Base-by-base conservation (phyloP, 371 early-diverging fungal species). In the Thermomucor indicae-seudaticae region DNA sequence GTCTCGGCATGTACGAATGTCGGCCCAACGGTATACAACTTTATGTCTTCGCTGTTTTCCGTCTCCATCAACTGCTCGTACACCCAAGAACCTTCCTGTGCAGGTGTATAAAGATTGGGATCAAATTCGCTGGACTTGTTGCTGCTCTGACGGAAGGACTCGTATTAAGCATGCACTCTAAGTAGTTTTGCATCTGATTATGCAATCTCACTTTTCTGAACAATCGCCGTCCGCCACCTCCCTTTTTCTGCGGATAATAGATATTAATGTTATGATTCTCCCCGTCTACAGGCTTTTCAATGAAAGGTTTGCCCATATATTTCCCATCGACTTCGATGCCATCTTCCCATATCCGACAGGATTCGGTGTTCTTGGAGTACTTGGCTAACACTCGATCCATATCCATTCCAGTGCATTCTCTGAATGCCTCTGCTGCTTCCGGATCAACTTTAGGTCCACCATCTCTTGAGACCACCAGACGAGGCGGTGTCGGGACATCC, bases 241-340 rank as follows among this genome's bases (percentile, higher is more conserved):
- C n/a, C n/a, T n/a, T n/a, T n/a, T n/a, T n/a, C 7, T 78, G 63
- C 16, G 85, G 76, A 68, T 93, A 98, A 74, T 98, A 98, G 41
- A 99, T 94, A 67, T 90, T 84, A 48, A 99, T 92, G 64, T 97
- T 96, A 69, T 99, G 99, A 63, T 98, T 85, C 65, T 99, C 99
- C 27, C 95, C 95, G 27, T 90, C 84, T 1, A 90, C 91, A 1
- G 99, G 99, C 62, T 99, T 99, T 58, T 99, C 99, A 17, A 98
- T 96, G 72, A 97, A 98, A 4, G 99, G 96, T 64, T 97, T 98
- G 39, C 60, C 62, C 23, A 99, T 64, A 19, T 62, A 70, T 49
- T 76, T 54, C 4, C 81, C 82, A 22, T 87, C 89, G 2, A 91
- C 77, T 35, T 72, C 51, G 44, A 98, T 83, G 0, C 88, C 91